These are phyloP conservation scores for Aristolochia fimbriata DNA, from an alignment of 164 flowering plant genomes.

Conservation along the genomic window DNA sequence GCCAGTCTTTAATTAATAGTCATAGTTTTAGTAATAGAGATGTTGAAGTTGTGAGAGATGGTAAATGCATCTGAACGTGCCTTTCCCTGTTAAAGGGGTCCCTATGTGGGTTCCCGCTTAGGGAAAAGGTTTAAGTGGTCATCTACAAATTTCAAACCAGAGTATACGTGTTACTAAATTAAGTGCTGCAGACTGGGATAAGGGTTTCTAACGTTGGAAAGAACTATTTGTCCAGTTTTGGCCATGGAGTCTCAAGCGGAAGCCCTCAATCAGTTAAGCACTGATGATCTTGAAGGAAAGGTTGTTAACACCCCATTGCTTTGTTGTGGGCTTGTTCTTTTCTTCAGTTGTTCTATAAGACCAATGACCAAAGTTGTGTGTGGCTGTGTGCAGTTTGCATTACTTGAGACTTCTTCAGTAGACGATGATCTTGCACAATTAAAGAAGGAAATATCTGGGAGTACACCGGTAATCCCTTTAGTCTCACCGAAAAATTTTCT, in stretches of 20 bases:
- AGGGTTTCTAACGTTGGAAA: too few relatives aligned
- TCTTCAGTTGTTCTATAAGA: not conserved
- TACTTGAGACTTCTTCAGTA: conserved; percentile 78
- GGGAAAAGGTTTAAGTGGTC: too few relatives aligned
- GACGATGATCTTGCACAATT: conserved; percentile 80
- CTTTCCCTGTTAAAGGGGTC: too few relatives aligned
- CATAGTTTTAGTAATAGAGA: too few relatives aligned
- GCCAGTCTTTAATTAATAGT: too few relatives aligned
- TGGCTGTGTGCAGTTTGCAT: conserved; percentile 61
- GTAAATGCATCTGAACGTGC: too few relatives aligned
- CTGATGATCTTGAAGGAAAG: conserved; percentile 97
- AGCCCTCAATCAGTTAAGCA: conserved; percentile 69
- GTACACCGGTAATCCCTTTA: conserved; percentile 43
- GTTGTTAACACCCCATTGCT: conserved; percentile 10
- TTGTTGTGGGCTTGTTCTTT: not conserved
- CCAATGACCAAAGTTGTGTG: not conserved
- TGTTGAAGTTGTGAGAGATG: too few relatives aligned
- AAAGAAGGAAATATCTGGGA: conserved; percentile 76
- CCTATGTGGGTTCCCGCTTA: too few relatives aligned
- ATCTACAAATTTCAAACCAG: too few relatives aligned
- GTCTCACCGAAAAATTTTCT: too few relatives aligned
- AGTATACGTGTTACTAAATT: too few relatives aligned
- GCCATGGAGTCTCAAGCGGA: conserved; percentile 97
- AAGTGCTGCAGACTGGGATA: too few relatives aligned
- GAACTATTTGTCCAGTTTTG: conserved; percentile 36